A percentile compares a stretch with the other conserved stretches of the same genome.
Evolutionary conservation across 192 early-diverging fungal genomes (phyloP).

Genomic region (Rhizoclosmatium globosum): DNA sequence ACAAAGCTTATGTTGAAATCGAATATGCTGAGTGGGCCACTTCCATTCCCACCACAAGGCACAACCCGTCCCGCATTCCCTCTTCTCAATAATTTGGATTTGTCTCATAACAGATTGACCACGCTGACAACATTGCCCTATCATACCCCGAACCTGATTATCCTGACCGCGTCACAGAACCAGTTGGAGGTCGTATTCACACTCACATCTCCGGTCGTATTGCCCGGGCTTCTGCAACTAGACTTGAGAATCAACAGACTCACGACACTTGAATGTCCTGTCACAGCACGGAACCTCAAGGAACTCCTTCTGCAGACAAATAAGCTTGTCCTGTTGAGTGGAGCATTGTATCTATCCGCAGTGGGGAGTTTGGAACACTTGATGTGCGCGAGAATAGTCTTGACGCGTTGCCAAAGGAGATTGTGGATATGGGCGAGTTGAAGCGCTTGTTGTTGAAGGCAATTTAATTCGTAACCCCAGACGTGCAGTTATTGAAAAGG

Average conservation of each 20-base stretch:
- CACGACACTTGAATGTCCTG: conserved; percentile 12
- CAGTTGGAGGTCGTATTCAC: conserved; percentile 22
- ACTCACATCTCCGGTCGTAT: background rate
- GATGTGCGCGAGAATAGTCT: conserved; percentile 57
- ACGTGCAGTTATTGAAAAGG: conserved; percentile 42
- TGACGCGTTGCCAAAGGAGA: conserved; percentile 34
- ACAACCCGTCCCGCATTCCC: conserved; percentile 4
- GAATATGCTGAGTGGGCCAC: conserved; percentile 26
- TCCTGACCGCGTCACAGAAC: conserved; percentile 45
- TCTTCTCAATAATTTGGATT: conserved; percentile 45
- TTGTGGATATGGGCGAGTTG: conserved; percentile 46
- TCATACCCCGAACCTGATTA: conserved; percentile 4
- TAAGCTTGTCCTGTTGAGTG: conserved; percentile 6
- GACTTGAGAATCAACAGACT: conserved; percentile 40
- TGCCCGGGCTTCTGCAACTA: conserved; percentile 35
- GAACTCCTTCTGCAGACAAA: conserved; percentile 28
- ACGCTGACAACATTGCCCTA: conserved; percentile 5
- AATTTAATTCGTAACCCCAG: conserved; percentile 48
- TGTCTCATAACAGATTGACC: conserved; percentile 45
- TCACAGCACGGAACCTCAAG: conserved; percentile 33
- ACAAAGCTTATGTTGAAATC: conserved; percentile 30
- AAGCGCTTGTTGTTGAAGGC: conserved; percentile 53
- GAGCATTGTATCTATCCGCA: conserved; percentile 12
- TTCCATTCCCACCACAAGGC: background rate
- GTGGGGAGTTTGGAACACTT: conserved; percentile 42